Base-by-base conservation (phyloP, 345 rosid species). In the Trapa incisa region DNA sequence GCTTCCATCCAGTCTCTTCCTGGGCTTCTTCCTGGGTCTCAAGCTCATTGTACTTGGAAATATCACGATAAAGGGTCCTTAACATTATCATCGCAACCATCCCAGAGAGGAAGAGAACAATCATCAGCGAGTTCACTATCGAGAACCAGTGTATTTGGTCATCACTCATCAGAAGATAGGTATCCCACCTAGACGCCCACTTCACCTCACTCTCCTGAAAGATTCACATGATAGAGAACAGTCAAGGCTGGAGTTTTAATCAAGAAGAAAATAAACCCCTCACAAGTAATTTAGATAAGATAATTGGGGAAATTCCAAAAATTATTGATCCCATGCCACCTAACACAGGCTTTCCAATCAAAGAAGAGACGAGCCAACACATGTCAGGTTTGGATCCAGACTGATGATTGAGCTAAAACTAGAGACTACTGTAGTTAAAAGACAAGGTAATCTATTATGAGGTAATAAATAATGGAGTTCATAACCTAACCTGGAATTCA, bases 401-500 rank as follows among this genome's bases (percentile, higher is more conserved):
- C 32, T 58, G 36, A 58, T 58, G 36, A 58, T 6, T 36, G 36
- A 58, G 32, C 2, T 32, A 3, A 36, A 58, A 41, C 2, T 32
- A 3, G 22, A 58, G 7, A 41, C 35, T 58, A 36, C 62, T 58
- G 36, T 58, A 41, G 43, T 41, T 41, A 41, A 65, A 65, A 41
- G 7, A 41, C 43, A 41, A 41, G 43, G 43, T 41, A 3, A 41
- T 45, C 76, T 10, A 58, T n/a, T n/a, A 10, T 15, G 6, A 29
- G 64, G 6, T 45, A 32, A 63, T 13, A 11, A 32, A 63, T 13
- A 11, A 45, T 32, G 22, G 38, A 53, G 15, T 63, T 70, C 67
- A 61, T 32, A 70, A 76, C 41, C 85, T 75, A 67, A 82, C 97
- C 96, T 79, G 84, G 82, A 89, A 91, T 37, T 85, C 96, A 72